These are phyloP conservation scores for Exophiala calicioides DNA, from an alignment of 2,329 filamentous ascomycete genomes.

Conservation along the genomic window DNA sequence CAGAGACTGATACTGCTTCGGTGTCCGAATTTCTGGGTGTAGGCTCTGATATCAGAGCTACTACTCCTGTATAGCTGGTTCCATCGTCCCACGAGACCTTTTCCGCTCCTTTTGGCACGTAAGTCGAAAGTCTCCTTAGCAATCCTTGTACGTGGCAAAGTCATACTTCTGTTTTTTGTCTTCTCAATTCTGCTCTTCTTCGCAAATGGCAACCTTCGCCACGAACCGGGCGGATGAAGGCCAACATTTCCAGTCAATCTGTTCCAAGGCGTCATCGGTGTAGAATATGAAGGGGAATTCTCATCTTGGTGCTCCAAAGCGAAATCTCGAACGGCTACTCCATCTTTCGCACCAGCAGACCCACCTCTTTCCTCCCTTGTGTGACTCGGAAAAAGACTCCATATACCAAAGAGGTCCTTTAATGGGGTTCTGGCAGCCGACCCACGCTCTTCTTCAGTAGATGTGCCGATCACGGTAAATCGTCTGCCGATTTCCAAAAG, in stretches of 20 bases:
- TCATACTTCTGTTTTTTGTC: conserved; percentile 22
- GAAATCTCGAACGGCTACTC: conserved; percentile 28
- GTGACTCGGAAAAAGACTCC: conserved; percentile 31
- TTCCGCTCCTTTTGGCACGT: conserved; percentile 8
- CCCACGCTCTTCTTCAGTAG: conserved; percentile 1
- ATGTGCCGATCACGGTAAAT: conserved; percentile 9
- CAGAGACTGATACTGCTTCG: conserved; percentile 27
- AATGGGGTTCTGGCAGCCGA: conserved; percentile 17
- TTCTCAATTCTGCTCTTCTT: conserved; percentile 16
- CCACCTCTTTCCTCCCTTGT: conserved; percentile 25
- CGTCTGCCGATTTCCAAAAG: conserved; percentile 18
- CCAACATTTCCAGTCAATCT: conserved; percentile 1
- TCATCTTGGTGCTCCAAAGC: conserved; percentile 8
- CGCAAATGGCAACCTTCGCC: conserved; percentile 16
- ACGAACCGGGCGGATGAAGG: conserved; percentile 16
- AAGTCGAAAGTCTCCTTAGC: neutral
- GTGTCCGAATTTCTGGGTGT: conserved; percentile 24
- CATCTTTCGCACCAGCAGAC: conserved; percentile 25
- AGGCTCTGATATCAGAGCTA: conserved; percentile 25
- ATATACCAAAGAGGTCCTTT: conserved; percentile 25
- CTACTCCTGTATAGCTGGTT: conserved; percentile 25
- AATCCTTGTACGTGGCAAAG: conserved; percentile 8
- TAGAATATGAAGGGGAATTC: conserved; percentile 1
- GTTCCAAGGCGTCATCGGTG: neutral
- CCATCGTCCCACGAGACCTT: conserved; percentile 21